Base-by-base conservation (phyloP, 805 yeast genomes). In the Wickerhamomyces mucosus region DNA sequence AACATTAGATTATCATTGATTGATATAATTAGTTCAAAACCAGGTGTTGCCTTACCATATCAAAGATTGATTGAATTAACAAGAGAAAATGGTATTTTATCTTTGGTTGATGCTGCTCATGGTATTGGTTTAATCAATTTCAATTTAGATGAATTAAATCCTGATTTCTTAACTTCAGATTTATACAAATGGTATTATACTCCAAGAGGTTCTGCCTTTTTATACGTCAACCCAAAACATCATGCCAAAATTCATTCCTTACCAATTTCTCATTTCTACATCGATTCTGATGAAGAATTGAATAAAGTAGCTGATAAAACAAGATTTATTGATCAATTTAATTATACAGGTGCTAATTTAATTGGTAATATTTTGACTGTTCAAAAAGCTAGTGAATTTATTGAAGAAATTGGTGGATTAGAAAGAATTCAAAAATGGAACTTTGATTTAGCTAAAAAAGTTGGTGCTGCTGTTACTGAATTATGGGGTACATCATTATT, bases 81-180 rank as follows among this genome's bases (percentile, higher is more conserved):
- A 39, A 49, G 55, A 11, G 51, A 66, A 30, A 52, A 69, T 29
- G 51, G 55, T 11, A 69, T 71, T 5, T 38, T 75, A 28, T 70
- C 82, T 4, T 52, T 76, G 26, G 65, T 80, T 17, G 89, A 80
- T 49, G 89, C 80, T 11, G 89, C 88, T 5, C 89, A 80, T 46
- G 68, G 73, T 2, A 60, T 72, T 21, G 89, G 89, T 0, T 53
- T 64, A 33, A 43, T 70, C 19, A 65, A 67, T 8, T 33, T 69
- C n/a, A 56, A 63, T 28, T 41, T 74, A 21, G 52, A 50, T 10
- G 45, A 45, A 10, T 40, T 68, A 16, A 40, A 61, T 28, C 82
- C 85, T 0, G 85, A 78, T 43, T 79, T 75, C 47, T 69, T 62
- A 46, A 60, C 67, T 16, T 54, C 78, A 15, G 80, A 79, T 44